Base-by-base conservation (phyloP, 2,329 filamentous ascomycete genomes). In the Fusarium sterilihyphosum region DNA sequence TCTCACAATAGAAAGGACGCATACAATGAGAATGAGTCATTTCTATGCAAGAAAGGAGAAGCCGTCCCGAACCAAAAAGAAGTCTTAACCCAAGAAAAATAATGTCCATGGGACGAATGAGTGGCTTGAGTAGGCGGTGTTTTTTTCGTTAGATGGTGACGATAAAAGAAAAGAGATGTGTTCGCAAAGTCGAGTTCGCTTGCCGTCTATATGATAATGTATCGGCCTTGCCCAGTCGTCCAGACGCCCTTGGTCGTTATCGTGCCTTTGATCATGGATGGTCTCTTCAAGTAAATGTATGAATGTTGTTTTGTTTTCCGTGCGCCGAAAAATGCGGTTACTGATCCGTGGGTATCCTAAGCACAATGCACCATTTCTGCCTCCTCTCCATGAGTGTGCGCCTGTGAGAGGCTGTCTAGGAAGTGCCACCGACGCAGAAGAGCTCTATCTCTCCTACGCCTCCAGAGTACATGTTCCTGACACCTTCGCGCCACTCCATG, bases 361-460 rank as follows among this genome's bases (percentile, higher is more conserved):
- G 72, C 73, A 77, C 66, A 77, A 78, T 74, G 67, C 75, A 75
- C 76, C 76, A 61, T 72, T 53, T 69, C 62, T 72, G 50, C 68
- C 56, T 76, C 70, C 54, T 73, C 65, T 63, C 61, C 53, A 40
- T 52, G 41, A 49, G 57, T 63, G 46, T 62, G 70, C 52, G 56
- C n/a, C 38, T 56, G 35, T 54, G 17, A 53, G 24, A 47, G 37
- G 46, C 43, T 66, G 38, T 73, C 70, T 74, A 77, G 66, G 79
- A 77, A 58, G 80, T 84, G 70, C 87, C 88, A 80, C 90, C 86
- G 74, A 92, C 86, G 83, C 94, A 96, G 85, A 93, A 96, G 70
- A 96, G 89, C 82, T 97, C 94, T 82, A 98, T 97, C 86, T 98
- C 95, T 75, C 94, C 95, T 49, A 97, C 91, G 75, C 92, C 91